These are phyloP conservation scores for Leptographium lundbergii DNA, from an alignment of 2,329 filamentous ascomycete genomes.

Conservation along the genomic window DNA sequence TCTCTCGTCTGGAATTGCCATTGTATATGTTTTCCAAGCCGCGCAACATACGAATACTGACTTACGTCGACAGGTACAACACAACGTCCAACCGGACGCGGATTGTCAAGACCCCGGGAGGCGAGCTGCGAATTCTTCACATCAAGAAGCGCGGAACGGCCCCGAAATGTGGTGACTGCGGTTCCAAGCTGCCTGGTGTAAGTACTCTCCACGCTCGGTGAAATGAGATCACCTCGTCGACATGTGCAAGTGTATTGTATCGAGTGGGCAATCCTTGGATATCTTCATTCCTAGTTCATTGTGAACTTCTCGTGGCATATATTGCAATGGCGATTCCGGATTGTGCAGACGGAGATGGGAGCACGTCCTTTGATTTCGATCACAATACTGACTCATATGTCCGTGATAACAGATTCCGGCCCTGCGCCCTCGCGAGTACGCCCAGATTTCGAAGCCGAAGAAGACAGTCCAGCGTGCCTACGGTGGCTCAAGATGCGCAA, in stretches of 20 bases:
- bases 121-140: slow-evolving; percentile 90
- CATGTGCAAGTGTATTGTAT: neutral
- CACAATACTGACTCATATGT: neutral
- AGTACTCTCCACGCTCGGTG: slow-evolving; percentile 32
- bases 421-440: slow-evolving; percentile 95
- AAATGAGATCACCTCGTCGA: neutral
- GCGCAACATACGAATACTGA: neutral
- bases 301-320: too few relatives aligned
- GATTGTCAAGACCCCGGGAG: slow-evolving; percentile 91
- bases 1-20: neutral
- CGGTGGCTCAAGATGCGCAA: slow-evolving; percentile 94
- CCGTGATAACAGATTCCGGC: slow-evolving; percentile 48
- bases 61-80: slow-evolving; percentile 62
- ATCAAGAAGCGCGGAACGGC: slow-evolving; percentile 99
- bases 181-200: slow-evolving; percentile 94
- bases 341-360: neutral
- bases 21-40: neutral
- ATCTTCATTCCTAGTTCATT: neutral
- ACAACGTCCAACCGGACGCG: slow-evolving; percentile 95
- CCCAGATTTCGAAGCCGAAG: slow-evolving; percentile 93
- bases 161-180: slow-evolving; percentile 99
- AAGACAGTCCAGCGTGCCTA: slow-evolving; percentile 99
- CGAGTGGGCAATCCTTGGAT: neutral
- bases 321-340: too few relatives aligned
- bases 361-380: neutral